Conservation (phyloP, 2,329 filamentous ascomycete species). For the Neodidymelliopsis sp. region DNA sequence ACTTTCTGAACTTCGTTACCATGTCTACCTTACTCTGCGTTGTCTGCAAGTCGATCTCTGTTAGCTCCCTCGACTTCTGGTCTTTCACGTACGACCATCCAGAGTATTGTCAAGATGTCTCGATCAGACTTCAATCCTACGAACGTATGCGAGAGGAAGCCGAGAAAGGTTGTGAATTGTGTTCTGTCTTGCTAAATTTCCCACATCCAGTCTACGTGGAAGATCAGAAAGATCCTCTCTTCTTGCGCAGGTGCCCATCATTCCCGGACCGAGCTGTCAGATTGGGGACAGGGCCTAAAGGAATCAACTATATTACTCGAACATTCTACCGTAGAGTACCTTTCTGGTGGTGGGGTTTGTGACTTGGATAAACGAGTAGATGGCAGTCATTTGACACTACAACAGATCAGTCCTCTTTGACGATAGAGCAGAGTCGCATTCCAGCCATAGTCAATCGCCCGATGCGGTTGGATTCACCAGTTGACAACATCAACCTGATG, state of each 20-base stretch:
- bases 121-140: neutral
- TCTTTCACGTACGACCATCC: neutral
- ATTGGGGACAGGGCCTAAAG: neutral
- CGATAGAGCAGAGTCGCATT: no score
- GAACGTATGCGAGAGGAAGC: neutral
- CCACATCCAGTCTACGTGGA: neutral
- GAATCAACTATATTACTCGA: neutral
- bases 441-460: no score
- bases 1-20: no score
- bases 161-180: neutral
- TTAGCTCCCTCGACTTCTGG: neutral
- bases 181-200: neutral
- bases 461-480: neutral
- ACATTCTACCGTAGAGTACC: neutral
- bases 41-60: neutral
- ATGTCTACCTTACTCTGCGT: neutral
- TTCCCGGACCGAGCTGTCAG: neutral
- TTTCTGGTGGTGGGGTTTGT: neutral
- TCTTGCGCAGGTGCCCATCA: neutral
- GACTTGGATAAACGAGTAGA: no score
- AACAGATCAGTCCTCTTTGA: no score
- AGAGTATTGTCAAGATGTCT: neutral
- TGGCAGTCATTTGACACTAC: no score
- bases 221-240: neutral
- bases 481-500: neutral